A percentile compares a stretch with the other conserved stretches of the same genome.
Evolutionary conservation across 805 yeast species (phyloP).

Genomic region (Candida sonorensis): DNA sequence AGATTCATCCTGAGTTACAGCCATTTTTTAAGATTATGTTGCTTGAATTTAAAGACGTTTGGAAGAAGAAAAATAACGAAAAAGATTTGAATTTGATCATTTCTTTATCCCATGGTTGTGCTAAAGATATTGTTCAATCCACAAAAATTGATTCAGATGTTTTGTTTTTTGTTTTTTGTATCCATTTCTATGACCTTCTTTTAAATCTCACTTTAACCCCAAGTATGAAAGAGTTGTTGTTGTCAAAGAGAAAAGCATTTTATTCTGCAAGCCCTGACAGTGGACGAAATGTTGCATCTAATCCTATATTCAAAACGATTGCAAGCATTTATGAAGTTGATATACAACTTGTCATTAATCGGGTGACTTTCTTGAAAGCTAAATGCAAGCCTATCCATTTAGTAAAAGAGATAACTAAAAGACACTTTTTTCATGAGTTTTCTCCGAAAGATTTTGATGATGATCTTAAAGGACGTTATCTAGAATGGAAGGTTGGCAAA

Average conservation of each 20-base stretch:
- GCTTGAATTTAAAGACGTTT: constrained; percentile 4
- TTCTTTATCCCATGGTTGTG: constrained; percentile 6
- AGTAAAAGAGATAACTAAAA: constrained; percentile 7
- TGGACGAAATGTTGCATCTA: no score
- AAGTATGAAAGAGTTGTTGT: neutral
- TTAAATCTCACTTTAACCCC: no score
- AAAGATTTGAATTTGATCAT: constrained; percentile 5
- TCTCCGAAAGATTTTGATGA: constrained; percentile 7
- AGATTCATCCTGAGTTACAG: no score
- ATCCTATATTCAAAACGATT: constrained; percentile 12
- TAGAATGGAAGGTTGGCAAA: constrained; percentile 12
- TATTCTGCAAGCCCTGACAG: constrained; percentile 8
- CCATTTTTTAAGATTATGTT: constrained; percentile 11
- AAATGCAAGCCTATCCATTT: constrained; percentile 12
- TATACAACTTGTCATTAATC: constrained; percentile 6
- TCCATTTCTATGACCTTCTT: constrained; percentile 12
- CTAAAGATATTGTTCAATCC: constrained; percentile 7
- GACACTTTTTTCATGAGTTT: constrained; percentile 5
- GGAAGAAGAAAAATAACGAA: constrained; percentile 1
- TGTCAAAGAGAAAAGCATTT: constrained; percentile 3
- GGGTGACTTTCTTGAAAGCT: constrained; percentile 12
- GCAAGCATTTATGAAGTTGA: constrained; percentile 9
- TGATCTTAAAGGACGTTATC: constrained; percentile 1
- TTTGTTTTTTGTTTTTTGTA: constrained; percentile 8
- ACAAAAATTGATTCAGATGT: constrained; percentile 9